Base-by-base conservation (phyloP, 768 basidiomycete genomes). In the Mrakia frigida region DNA sequence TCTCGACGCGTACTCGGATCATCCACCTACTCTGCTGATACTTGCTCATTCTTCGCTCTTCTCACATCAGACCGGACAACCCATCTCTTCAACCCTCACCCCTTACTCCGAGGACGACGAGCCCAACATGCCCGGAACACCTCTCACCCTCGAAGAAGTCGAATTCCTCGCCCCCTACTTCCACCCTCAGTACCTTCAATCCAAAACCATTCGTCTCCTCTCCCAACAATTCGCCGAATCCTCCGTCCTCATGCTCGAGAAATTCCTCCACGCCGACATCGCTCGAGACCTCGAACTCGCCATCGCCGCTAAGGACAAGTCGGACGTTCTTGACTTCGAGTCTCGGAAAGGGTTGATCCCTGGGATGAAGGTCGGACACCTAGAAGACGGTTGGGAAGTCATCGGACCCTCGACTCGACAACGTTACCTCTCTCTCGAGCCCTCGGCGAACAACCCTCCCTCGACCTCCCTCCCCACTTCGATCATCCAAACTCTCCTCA, bases 331-430 rank as follows among this genome's bases (percentile, higher is more conserved):
- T 6, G 81, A 81, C 31, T 35, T 56, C 25, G 63, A 23, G 2
- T 21, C 43, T 9, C 60, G 76, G 46, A 31, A 35, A 9, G 73
- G 69, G 0, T 35, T 69, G 2, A 70, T 78, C 28, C 77, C 77
- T 23, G 37, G 31, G 9, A 46, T 72, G 33, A 37, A 16, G 52
- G 65, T 88, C 13, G 94, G 94, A 21, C 84, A 84, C 43, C 86
- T 84, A 10, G 39, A 65, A 6, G 82, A 82, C 4, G 84, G 85
- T 6, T 98, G 94, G 94, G 80, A 82, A 21, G 80, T 92, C 81
- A 88, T 88, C 80, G 94, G 95, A 2, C 96, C 96, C 0, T 93
- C 96, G 39, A 94, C 95, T 83, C 94, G 95, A 82, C 93, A 92
- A 87, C 92, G 96, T 46, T 98, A 94, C 86, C 91, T 92, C 83